phyloP scores from a whole-genome alignment of 805 yeast genomes.

The Suhomyces xylopsoci region DNA sequence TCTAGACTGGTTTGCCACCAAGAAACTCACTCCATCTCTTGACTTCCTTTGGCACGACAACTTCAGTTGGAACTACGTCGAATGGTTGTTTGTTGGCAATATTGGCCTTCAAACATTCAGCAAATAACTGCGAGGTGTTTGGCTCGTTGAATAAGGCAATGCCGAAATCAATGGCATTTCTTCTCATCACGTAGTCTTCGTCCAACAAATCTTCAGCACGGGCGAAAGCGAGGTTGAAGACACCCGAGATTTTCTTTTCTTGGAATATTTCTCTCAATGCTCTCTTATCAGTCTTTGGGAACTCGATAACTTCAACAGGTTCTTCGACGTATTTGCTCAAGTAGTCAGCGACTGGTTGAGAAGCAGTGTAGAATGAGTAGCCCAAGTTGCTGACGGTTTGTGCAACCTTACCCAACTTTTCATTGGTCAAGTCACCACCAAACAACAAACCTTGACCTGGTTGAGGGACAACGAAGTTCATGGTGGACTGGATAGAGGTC shows the following conservation, averaged over 20 bases:
- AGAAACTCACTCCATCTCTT: conserved; percentile 95
- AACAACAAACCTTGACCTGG: conserved; percentile 88
- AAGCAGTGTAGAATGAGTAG: conserved; percentile 77
- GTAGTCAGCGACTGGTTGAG: conserved; percentile 67
- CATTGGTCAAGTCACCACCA: conserved; percentile 86
- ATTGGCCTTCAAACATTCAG: conserved; percentile 74
- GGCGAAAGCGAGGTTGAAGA: conserved; percentile 85
- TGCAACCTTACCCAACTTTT: conserved; percentile 72
- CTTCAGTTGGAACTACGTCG: conserved; percentile 36
- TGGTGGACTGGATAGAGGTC: conserved; percentile 94
- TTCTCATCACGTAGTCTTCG: conserved; percentile 95
- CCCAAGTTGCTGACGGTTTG: conserved; percentile 66
- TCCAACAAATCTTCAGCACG: conserved; percentile 84
- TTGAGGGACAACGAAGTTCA: conserved; percentile 92
- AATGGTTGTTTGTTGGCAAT: conserved; percentile 54
- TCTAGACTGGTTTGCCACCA: conserved; percentile 83
- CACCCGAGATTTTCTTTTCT: conserved; percentile 77
- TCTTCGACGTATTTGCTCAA: conserved; percentile 49
- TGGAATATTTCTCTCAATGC: conserved; percentile 92
- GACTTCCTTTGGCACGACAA: conserved; percentile 79
- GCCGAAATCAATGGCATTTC: conserved; percentile 98
- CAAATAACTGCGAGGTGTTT: conserved; percentile 83
- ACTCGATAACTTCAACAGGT: conserved; percentile 66
- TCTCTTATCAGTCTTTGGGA: conserved; percentile 92
- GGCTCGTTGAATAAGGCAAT: conserved; percentile 97